Base-by-base conservation (phyloP, 169 alveolate species). In the Cryptosporidium bovis region DNA sequence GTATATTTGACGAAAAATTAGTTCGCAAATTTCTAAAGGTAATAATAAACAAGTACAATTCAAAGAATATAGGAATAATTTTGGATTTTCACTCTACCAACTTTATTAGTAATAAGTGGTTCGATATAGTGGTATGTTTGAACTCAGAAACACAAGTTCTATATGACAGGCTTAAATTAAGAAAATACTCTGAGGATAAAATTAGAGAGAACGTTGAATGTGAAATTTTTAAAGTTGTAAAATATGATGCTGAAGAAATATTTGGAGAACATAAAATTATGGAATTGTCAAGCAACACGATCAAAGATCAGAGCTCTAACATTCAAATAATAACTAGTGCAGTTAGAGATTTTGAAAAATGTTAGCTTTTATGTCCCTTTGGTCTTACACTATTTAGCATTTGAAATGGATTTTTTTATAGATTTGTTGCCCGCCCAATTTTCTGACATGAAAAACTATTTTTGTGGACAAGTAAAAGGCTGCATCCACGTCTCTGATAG, bases 191-290 rank as follows among this genome's bases (percentile, higher is more conserved):
- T 58, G 85, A 92, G 18, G 77, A 82, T 40, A 92, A 92, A 84
- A 92, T 91, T 51, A 90, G 82, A 51, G 95, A 92, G 62, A 92
- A 92, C 65, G 82, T 92, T 51, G 94, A 92, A 55, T 91, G 93
- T 66, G 95, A 92, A 89, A 92, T 92, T 31, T 87, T 92, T 91
- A 90, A 91, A 51, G 94, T 92, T n/a, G 69, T 90, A 20, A 60
- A 83, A 64, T 92, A 89, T 13, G 95, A 92, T 66, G 92, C 90
- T 20, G 51, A 60, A 18, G 91, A 90, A 29, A 67, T 67, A 51
- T 92, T 82, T 65, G 83, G 68, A 29, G 62, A 60, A 20, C 91
- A 82, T 31, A 65, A 58, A 15, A 91, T 91, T 18, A n/a, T 92
- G 3, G 91, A 82, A 58, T 65, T 89, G 64, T 66, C 85, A 31